These are phyloP conservation scores for Leccinum variabile DNA, from an alignment of 1,284 basidiomycete species.

Conservation along the genomic window DNA sequence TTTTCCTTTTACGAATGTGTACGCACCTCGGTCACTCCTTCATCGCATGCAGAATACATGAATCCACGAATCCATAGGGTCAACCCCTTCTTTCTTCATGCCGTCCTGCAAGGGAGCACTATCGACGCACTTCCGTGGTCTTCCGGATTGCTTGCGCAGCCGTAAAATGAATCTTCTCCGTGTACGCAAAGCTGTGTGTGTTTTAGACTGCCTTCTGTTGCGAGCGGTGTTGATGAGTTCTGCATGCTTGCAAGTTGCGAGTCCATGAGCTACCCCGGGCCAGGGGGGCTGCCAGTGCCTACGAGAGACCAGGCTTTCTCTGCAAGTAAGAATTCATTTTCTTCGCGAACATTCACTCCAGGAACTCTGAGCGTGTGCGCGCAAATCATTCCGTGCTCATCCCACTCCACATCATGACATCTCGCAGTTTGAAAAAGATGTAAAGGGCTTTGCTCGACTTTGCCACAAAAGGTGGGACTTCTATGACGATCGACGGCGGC, in stretches of 20 bases:
- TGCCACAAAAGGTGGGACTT: slow-evolving; percentile 23
- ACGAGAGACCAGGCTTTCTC: neutral
- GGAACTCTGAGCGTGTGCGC: neutral
- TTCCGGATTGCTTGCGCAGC: slow-evolving; percentile 25
- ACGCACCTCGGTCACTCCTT: slow-evolving; percentile 8
- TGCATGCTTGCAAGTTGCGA: neutral
- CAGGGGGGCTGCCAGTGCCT: neutral
- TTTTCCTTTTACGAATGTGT: slow-evolving; percentile 18
- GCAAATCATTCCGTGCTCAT: slow-evolving; percentile 7
- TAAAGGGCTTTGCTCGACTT: slow-evolving; percentile 21
- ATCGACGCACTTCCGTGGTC: slow-evolving; percentile 8
- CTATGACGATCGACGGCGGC: slow-evolving; percentile 28
- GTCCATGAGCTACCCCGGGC: neutral
- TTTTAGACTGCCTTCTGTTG: slow-evolving; percentile 13
- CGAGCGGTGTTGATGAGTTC: slow-evolving; percentile 2
- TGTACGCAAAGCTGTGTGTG: slow-evolving; percentile 15
- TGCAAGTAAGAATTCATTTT: neutral
- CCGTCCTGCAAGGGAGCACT: slow-evolving; percentile 4
- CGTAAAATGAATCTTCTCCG: slow-evolving; percentile 28
- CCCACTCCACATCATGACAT: slow-evolving; percentile 4
- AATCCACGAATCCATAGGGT: slow-evolving; percentile 7
- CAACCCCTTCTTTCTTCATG: slow-evolving; percentile 11
- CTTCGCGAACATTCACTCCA: neutral
- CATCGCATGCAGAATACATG: slow-evolving; percentile 8
- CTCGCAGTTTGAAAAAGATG: slow-evolving; percentile 17